These are phyloP conservation scores for Wickerhamomyces hampshirensis DNA, from an alignment of 805 yeast species.

Conservation along the genomic window DNA sequence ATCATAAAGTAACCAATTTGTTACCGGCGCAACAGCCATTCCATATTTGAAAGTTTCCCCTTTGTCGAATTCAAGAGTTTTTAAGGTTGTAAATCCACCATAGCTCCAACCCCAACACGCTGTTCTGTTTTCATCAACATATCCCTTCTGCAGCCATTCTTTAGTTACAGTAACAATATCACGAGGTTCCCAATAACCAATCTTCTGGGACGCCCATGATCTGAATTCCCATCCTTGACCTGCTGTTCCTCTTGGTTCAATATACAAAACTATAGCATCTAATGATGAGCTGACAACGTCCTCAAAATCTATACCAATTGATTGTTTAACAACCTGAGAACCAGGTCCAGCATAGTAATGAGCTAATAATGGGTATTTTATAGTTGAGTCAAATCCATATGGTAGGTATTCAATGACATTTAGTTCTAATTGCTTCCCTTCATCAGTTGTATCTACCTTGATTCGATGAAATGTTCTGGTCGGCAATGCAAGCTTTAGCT, in stretches of 20 bases:
- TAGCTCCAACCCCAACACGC: slow-evolving; percentile 99
- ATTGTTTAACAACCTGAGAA: slow-evolving; percentile 70
- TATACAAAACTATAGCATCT: slow-evolving; percentile 82
- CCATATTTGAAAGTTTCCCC: slow-evolving; percentile 80
- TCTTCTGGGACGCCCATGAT: slow-evolving; percentile 68
- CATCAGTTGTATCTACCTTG: slow-evolving; percentile 42
- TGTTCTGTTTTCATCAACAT: slow-evolving; percentile 59
- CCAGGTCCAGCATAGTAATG: slow-evolving; percentile 98
- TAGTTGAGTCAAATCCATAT: slow-evolving; percentile 52
- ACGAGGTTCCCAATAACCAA: slow-evolving; percentile 78
- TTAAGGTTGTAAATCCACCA: slow-evolving; percentile 91
- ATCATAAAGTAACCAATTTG: slow-evolving; percentile 89
- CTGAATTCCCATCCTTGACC: slow-evolving; percentile 77
- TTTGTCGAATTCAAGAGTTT: slow-evolving; percentile 76
- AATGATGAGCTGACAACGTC: slow-evolving; percentile 70
- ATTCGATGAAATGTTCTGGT: slow-evolving; percentile 39
- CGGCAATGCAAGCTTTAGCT: slow-evolving; percentile 49
- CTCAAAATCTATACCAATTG: slow-evolving; percentile 61
- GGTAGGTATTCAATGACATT: slow-evolving; percentile 80
- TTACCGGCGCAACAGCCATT: slow-evolving; percentile 96
- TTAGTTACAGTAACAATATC: slow-evolving; percentile 85
- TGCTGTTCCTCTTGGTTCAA: slow-evolving; percentile 97
- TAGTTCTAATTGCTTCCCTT: slow-evolving; percentile 38
- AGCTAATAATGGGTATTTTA: slow-evolving; percentile 73
- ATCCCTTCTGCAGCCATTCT: slow-evolving; percentile 41